Evolutionary conservation across 2,329 filamentous ascomycete species (phyloP).

Genomic region (Beauveria brongniartii): DNA sequence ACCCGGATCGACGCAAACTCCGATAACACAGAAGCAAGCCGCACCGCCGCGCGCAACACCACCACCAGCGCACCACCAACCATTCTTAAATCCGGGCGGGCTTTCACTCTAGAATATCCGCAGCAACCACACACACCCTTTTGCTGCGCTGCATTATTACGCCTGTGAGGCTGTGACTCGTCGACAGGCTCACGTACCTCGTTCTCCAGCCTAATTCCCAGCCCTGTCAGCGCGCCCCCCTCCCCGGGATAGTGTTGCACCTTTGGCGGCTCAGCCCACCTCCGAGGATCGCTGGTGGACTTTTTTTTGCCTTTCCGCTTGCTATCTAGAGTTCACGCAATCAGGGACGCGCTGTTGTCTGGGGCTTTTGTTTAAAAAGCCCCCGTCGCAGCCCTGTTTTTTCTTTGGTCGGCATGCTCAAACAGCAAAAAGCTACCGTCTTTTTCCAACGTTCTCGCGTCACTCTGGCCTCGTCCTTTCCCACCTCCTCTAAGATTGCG

Average conservation of each 20-base stretch:
- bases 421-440: conserved; percentile 30
- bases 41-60: background rate
- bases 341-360: conserved; percentile 12
- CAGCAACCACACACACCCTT: background rate
- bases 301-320: background rate
- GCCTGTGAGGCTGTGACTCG: conserved; percentile 1
- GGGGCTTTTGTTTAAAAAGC: conserved; percentile 18
- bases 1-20: conserved; percentile 15
- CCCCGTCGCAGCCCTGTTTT: conserved; percentile 15
- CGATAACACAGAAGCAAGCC: conserved; percentile 2
- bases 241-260: background rate
- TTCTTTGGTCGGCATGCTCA: conserved; percentile 34
- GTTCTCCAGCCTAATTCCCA: background rate
- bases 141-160: background rate
- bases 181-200: background rate
- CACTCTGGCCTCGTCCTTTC: conserved; percentile 23
- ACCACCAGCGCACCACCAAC: background rate
- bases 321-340: conserved; percentile 1
- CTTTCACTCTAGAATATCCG: conserved; percentile 7
- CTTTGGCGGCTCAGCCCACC: background rate
- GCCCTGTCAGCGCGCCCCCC: background rate
- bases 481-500: conserved; percentile 16
- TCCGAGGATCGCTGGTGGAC: background rate
- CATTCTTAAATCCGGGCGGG: conserved; percentile 14
- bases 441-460: conserved; percentile 35